Evolutionary conservation across 2,329 filamentous ascomycete genomes (phyloP).

Genomic region (Curvularia verruculosa): DNA sequence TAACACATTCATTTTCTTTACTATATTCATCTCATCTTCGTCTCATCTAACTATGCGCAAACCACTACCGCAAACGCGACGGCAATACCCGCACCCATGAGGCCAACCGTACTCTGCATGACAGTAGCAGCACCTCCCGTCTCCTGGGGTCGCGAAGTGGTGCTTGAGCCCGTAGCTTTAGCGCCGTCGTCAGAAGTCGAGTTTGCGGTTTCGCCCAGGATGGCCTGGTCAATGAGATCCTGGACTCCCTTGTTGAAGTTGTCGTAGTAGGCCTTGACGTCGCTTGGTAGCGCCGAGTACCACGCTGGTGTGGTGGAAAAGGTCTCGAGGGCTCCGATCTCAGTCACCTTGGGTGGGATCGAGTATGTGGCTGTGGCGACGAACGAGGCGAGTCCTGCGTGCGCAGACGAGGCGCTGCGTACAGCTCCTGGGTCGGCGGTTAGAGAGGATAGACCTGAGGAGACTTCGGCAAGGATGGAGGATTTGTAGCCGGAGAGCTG

Average conservation of each 20-base stretch:
- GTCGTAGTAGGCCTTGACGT: constrained; percentile 35
- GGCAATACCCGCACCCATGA: constrained; percentile 25
- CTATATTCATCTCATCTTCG: no score
- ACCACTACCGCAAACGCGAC: constrained; percentile 30
- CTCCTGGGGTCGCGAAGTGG: constrained; percentile 1
- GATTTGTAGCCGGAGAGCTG: constrained; percentile 24
- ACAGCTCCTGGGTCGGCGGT: constrained; percentile 19
- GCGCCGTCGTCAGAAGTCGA: not conserved
- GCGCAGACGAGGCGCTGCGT: constrained; percentile 21
- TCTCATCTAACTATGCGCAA: no score
- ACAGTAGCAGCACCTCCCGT: constrained; percentile 10
- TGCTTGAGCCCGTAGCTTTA: constrained; percentile 3
- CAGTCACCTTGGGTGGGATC: constrained; percentile 26
- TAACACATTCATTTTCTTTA: no score
- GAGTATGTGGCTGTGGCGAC: constrained; percentile 26
- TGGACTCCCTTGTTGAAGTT: constrained; percentile 25
- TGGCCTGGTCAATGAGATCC: constrained; percentile 24
- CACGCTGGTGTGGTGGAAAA: constrained; percentile 27
- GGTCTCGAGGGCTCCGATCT: constrained; percentile 19
- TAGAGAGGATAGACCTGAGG: constrained; percentile 18
- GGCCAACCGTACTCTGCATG: constrained; percentile 13
- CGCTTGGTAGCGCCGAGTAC: constrained; percentile 33
- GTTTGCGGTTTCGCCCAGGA: constrained; percentile 12
- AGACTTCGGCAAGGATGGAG: constrained; percentile 20
- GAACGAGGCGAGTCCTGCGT: constrained; percentile 27